Base-by-base conservation (phyloP, 306 rosid species). In the Vigna angularis region DNA sequence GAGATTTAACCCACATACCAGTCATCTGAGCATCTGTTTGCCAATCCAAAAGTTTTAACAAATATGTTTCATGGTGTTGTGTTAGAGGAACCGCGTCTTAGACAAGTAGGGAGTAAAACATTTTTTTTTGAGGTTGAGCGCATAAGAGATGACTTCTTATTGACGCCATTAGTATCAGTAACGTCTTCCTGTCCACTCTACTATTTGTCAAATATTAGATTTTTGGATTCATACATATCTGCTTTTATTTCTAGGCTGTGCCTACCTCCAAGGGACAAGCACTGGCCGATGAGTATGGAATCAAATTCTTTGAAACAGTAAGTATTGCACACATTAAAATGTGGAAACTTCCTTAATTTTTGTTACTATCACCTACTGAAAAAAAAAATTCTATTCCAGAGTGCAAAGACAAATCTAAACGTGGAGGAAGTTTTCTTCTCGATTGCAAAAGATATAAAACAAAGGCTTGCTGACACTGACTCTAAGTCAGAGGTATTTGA, bases 381-480 rank as follows among this genome's bases (percentile, higher is more conserved):
- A 70, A 24, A 24, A 12, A 24, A 12, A 26, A 13, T 66, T 75
- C n/a, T 24, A 20, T 36, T 72, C 84, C 93, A 94, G 97, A 94
- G 98, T 79, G 97, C 98, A 72, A 94, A 91, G 87, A 91, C 97
- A 44, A 94, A 92, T 89, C 90, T 89, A 81, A 94, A 94, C 47
- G 98, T 91, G 85, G 97, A 94, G 79, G 89, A 90, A 85, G 97
- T 90, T 88, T 94, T 94, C 91, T 91, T 94, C 83, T 90, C 98
- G 1, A 91, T 94, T 75, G 96, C 90, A 53, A 89, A 83, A 83
- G 98, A 94, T 80, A 91, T 94, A 82, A 94, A 91, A 77, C 93
- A 89, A 84, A 91, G 97, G 89, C 97, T 91, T 59, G 86, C 93
- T 16, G 96, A 94, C 81, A 86, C 88, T 0, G 93, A 89, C 83